phyloP scores from a whole-genome alignment of 2,329 filamentous ascomycete species.

The Aspergillus uvarum region DNA sequence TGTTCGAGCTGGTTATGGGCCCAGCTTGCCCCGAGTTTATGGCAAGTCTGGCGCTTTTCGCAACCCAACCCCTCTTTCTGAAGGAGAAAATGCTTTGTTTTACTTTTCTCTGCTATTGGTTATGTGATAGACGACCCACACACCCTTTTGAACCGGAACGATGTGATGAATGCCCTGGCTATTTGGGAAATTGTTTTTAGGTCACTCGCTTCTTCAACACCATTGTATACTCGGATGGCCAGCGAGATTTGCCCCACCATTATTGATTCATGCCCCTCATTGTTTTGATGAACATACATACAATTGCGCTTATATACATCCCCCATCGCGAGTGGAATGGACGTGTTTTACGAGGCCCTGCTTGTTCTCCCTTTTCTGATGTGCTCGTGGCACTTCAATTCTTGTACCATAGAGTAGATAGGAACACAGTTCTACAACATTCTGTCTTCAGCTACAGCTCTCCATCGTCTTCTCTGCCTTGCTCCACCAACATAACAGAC shows the following conservation, averaged over 20 bases:
- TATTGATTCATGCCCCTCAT: neutral
- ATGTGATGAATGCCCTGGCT: neutral
- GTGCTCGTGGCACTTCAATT: neutral
- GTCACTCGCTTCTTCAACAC: neutral
- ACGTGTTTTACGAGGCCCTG: neutral
- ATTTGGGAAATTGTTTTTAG: neutral
- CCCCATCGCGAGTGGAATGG: neutral
- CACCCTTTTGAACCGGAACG: neutral
- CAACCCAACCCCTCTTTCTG: constrained; percentile 4
- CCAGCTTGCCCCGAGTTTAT: constrained; percentile 13
- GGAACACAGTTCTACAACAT: neutral
- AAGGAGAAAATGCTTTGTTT: constrained; percentile 19
- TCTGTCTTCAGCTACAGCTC: neutral
- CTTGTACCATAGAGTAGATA: constrained; percentile 7
- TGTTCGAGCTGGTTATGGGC: constrained; percentile 4
- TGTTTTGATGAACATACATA: neutral
- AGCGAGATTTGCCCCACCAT: neutral
- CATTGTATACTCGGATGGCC: neutral
- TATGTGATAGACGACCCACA: constrained; percentile 13
- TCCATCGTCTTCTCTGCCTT: neutral
- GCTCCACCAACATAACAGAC: constrained; percentile 20
- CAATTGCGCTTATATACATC: neutral
- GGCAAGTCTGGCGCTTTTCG: neutral
- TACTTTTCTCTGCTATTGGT: constrained; percentile 15
- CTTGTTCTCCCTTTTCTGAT: neutral